Conservation (phyloP, 768 basidiomycete genomes). For the Lactarius deliciosus region DNA sequence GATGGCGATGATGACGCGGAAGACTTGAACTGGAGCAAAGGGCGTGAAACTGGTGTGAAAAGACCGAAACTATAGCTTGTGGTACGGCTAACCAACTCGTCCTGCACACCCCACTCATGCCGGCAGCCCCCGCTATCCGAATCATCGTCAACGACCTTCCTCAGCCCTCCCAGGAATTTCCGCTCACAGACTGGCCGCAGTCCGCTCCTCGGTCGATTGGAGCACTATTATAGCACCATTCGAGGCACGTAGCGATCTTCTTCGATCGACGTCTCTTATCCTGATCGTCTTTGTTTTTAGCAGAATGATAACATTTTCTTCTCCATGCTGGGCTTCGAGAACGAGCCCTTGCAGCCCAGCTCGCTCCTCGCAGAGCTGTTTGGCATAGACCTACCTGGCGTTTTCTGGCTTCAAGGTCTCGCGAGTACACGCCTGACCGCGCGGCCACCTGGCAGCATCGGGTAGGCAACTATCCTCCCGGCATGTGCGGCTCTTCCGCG, state of each 20-base stretch:
- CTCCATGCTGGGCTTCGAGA: conserved; percentile 4
- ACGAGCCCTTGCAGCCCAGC: neutral
- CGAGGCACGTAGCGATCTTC: conserved; percentile 12
- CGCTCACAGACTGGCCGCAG: neutral
- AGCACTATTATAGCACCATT: neutral
- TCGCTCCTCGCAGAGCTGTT: neutral
- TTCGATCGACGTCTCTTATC: neutral
- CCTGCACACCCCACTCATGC: too few species aligned
- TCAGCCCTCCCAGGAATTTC: neutral
- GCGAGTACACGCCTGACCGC: conserved; percentile 7
- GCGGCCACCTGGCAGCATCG: conserved; percentile 11
- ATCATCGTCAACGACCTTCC: too few species aligned
- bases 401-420: conserved; percentile 2
- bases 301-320: conserved; percentile 6
- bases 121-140: too few species aligned
- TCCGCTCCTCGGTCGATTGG: neutral
- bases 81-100: too few species aligned
- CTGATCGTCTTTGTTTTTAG: neutral
- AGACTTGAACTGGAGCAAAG: too few species aligned
- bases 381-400: neutral
- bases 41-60: too few species aligned
- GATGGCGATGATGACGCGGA: too few species aligned
- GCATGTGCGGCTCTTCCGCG: conserved; percentile 2
- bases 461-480: conserved; percentile 11
- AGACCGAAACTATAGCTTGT: too few species aligned